Base-by-base conservation (phyloP, 148 eudicot genomes). In the Camellia lanceoleosa region DNA sequence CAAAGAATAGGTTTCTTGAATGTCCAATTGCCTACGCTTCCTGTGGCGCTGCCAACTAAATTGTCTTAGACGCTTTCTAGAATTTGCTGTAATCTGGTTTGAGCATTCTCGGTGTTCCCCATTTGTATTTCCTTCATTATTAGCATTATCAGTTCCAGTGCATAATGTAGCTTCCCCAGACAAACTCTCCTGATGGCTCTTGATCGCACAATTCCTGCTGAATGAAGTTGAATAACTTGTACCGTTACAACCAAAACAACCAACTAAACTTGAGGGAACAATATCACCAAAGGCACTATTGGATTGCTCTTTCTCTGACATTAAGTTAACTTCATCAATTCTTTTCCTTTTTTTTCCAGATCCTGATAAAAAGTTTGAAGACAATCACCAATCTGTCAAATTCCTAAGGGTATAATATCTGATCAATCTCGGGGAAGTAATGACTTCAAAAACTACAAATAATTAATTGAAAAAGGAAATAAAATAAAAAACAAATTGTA, bases 31-130 rank as follows among this genome's bases (percentile, higher is more conserved):
- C 85, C 75, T 84, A 20, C 63, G 73, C 83, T 72, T 90, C 76
- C 83, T 85, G 67, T 78, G 73, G 11, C 92, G 91, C 83, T 85
- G 89, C 95, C 95, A 88, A 71, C 89, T 85, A 71, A 81, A 86
- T 76, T 79, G 63, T 80, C 91, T 87, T 77, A 5, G 60, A 74
- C 84, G 95, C 85, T 90, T 92, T 83, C 81, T 75, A 54, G 76
- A 72, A 47, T 75, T 82, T 44, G 14, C 72, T 41, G 19, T 69
- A 81, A 56, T 43, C 62, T 69, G 79, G 18, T 81, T 83, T 73
- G 79, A 82, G 80, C 79, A 82, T 52, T 52, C 79, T 9, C 73
- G 80, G 30, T 41, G 11, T 71, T 68, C 42, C 67, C 10, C 62
- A 56, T 7, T 43, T 43, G 73, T 23, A 59, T 74, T 15, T 46